Base-by-base conservation (phyloP, 768 basidiomycete genomes). In the Termitomyces bulborhizus region DNA sequence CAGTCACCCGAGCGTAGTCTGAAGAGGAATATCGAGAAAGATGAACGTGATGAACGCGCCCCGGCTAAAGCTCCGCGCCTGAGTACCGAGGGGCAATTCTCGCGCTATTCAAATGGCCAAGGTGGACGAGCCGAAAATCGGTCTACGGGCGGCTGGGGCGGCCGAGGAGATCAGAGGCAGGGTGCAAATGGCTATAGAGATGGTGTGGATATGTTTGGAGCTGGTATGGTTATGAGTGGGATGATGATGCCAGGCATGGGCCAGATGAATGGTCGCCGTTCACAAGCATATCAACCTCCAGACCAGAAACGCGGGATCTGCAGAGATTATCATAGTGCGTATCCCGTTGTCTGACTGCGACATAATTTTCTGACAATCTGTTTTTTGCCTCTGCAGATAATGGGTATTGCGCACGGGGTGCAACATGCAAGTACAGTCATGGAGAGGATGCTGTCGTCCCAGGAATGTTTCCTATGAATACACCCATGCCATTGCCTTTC, bases 311-410 rank as follows among this genome's bases (percentile, higher is more conserved):
- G 84, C 60, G 89, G 89, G 12, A 81, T 88, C 58, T 98, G 94
- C 73, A 81, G 88, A 57, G 93, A 98, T 70, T 98, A 96, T 68
- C 85, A 95, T 69, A 91, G 95, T 95, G 65, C 65, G 94, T 79
- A 29, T 29, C 26, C 46, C 18, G 16, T 53, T 36, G 12, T 18
- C 39, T 18, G 12, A 46, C 18, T 7, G 7, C 47, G 4, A 39
- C 46, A 46, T 43, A 15, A 47, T 45, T 41, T 36, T 32, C 46
- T 51, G 42, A 59, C 27, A 42, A 41, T 13, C 42, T 53, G 13
- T 55, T 53, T 51, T 54, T 44, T 27, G 15, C 15, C 7, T 34
- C 1, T 8, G 5, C 37, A 98, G 95, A 95, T 66, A 85, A 85
- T 56, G 95, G 95, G 1, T 97, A 86, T 71, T 98, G 95, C 63